Evolutionary conservation across 2,329 filamentous ascomycete species (phyloP), one percentile per base, ranked within the genome.

Genomic region (Periconia macrospinosa): DNA sequence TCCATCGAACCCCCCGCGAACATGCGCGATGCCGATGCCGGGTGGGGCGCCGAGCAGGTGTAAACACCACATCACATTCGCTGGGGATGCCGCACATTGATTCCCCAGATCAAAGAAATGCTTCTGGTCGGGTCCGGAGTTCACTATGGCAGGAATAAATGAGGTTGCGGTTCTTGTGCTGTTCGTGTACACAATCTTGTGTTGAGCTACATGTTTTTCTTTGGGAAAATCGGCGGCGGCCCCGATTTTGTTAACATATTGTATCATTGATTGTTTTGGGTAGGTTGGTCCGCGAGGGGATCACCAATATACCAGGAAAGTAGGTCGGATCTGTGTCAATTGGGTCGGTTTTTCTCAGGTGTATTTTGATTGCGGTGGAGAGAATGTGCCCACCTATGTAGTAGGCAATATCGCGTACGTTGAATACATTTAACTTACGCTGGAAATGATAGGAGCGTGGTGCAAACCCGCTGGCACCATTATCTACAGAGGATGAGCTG

Each of bases 1-100:
- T 78, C 75, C 42, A 81, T 81, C 52, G 79, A 81, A 71, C 79
- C 79, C 18, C 79, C 79, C 42, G 79, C 79, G 54, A 81, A 81
- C 65, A 81, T 81, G 79, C 76, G 78, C 61, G 79, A 81, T 59
- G 79, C 79, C 40, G 79, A 82, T 60, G 76, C 76, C 41, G 78
- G 79, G 44, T 82, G 79, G 79, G 79, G 79, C 30, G 78, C 78
- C 27, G 79, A 82, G 62, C 79, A 81, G 65, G 78, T 82, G 40
- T 82, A 79, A 69, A 40, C 37, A 15, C 30, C 23, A 30, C 9
- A 2, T 33, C 14, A 44, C 30, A 37, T 42, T n/a, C 18, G 40
- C 23, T 45, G 63, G 61, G 64, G 65, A 69, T 58, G 66, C 63
- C 67, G 59, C 47, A 69, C 9, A 62, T 61, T 53, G 63, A 67